phyloP scores from a whole-genome alignment of 441 rosid genomes.

The Adansonia gregorii region DNA sequence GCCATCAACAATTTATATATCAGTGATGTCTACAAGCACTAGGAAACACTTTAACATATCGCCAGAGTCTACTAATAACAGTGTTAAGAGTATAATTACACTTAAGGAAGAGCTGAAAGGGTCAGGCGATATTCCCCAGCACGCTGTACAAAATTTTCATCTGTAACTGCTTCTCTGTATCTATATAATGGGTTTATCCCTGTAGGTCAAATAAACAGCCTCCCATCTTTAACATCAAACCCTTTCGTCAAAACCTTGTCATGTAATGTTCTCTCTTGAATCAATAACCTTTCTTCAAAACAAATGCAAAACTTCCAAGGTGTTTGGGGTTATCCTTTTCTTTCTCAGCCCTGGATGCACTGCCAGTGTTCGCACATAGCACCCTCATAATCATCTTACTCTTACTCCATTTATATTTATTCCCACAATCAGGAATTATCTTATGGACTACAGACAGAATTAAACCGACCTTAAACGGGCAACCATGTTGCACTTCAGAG shows the following conservation, averaged over 20 bases:
- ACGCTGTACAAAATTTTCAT: conserved; percentile 42
- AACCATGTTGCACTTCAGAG: conserved; percentile 27
- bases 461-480: neutral
- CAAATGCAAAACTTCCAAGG: conserved; percentile 41
- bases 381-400: conserved; percentile 4
- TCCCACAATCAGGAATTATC: conserved; percentile 4
- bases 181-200: conserved; percentile 28
- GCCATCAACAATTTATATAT: conserved; percentile 28
- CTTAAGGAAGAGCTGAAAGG: conserved; percentile 55
- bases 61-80: conserved; percentile 26
- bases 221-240: conserved; percentile 35
- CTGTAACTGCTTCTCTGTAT: conserved; percentile 24
- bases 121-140: conserved; percentile 36
- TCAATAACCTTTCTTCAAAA: conserved; percentile 33
- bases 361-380: conserved; percentile 29
- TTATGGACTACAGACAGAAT: neutral
- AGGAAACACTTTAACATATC: conserved; percentile 17
- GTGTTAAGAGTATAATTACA: conserved; percentile 52
- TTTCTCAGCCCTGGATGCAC: conserved; percentile 63
- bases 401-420: neutral
- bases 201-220: neutral
- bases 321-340: conserved; percentile 55
- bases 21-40: conserved; percentile 21
- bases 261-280: conserved; percentile 49
- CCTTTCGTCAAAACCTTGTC: conserved; percentile 48